phyloP scores from a whole-genome alignment of 2,329 filamentous ascomycete genomes.

The Lojkania enalia region DNA sequence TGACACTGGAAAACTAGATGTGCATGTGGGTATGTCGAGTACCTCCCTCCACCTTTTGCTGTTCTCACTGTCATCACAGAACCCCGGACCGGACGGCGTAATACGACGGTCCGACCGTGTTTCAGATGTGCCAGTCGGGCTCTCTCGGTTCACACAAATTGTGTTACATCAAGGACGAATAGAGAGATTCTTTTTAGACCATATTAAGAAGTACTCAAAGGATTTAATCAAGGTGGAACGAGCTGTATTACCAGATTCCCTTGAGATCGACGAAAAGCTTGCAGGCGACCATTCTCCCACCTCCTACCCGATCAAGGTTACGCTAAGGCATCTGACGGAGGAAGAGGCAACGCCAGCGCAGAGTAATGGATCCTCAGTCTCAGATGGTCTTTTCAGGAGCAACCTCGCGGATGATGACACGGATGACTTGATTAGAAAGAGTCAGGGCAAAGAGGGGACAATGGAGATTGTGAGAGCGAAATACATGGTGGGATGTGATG shows the following conservation, averaged over 20 bases:
- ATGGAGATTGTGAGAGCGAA: slow-evolving; percentile 57
- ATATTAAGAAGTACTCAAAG: slow-evolving; percentile 59
- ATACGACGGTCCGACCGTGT: slow-evolving; percentile 64
- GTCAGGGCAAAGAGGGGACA: slow-evolving; percentile 38
- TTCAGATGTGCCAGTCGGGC: slow-evolving; percentile 63
- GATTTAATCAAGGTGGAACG: slow-evolving; percentile 59
- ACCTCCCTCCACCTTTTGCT: not conserved
- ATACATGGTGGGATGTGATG: slow-evolving; percentile 70
- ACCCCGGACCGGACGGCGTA: slow-evolving; percentile 61
- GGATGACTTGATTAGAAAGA: slow-evolving; percentile 54
- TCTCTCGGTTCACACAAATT: slow-evolving; percentile 66
- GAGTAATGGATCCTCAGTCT: slow-evolving; percentile 37
- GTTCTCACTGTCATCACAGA: slow-evolving; percentile 42
- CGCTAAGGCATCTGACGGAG: slow-evolving; percentile 60
- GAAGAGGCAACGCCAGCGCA: slow-evolving; percentile 60
- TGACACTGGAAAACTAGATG: slow-evolving; percentile 27
- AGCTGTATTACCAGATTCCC: slow-evolving; percentile 59
- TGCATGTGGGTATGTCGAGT: slow-evolving; percentile 43
- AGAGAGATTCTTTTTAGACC: slow-evolving; percentile 67
- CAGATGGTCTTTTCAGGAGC: slow-evolving; percentile 63
- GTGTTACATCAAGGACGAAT: slow-evolving; percentile 73
- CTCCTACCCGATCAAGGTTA: slow-evolving; percentile 64
- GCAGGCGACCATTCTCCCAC: slow-evolving; percentile 51
- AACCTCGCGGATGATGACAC: slow-evolving; percentile 62
- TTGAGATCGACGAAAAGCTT: slow-evolving; percentile 58